phyloP scores from a whole-genome alignment of 2,329 filamentous ascomycete species.

The Apiospora pterosperma region DNA sequence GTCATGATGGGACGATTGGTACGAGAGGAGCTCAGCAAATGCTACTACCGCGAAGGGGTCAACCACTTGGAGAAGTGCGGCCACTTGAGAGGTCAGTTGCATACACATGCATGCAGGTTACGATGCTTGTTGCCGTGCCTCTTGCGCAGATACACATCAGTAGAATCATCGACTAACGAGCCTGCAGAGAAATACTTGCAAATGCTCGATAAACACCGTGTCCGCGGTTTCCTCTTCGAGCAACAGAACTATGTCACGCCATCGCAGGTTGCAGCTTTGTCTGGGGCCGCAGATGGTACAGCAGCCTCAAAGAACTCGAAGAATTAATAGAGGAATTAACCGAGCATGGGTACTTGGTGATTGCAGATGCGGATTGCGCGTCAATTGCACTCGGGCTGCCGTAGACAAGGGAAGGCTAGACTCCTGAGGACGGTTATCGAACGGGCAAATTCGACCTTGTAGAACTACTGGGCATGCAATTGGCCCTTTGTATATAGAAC shows the following conservation, averaged over 20 bases:
- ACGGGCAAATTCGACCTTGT: neutral
- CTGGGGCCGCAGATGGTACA: neutral
- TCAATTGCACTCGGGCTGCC: neutral
- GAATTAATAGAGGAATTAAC: conserved; percentile 10
- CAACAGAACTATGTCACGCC: conserved; percentile 69
- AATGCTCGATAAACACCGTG: conserved; percentile 70
- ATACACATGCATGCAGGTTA: neutral
- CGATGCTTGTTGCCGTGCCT: neutral
- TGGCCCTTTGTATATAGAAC: conserved; percentile 5
- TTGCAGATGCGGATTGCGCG: neutral
- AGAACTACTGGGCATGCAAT: neutral
- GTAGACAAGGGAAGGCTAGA: neutral
- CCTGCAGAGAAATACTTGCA: conserved; percentile 62
- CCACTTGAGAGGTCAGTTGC: conserved; percentile 68
- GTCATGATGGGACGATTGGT: conserved; percentile 86
- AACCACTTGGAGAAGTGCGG: conserved; percentile 90
- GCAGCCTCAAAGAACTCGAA: neutral
- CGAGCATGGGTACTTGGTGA: neutral
- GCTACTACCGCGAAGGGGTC: conserved; percentile 79
- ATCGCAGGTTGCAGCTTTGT: conserved; percentile 1
- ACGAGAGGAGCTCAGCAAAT: conserved; percentile 79
- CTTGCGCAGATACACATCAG: neutral
- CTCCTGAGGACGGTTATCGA: neutral
- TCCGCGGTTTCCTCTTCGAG: conserved; percentile 76
- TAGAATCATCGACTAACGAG: conserved; percentile 1